Evolutionary conservation across 371 early-diverging fungal species (phyloP).

Genomic region (Mortierella sp.): DNA sequence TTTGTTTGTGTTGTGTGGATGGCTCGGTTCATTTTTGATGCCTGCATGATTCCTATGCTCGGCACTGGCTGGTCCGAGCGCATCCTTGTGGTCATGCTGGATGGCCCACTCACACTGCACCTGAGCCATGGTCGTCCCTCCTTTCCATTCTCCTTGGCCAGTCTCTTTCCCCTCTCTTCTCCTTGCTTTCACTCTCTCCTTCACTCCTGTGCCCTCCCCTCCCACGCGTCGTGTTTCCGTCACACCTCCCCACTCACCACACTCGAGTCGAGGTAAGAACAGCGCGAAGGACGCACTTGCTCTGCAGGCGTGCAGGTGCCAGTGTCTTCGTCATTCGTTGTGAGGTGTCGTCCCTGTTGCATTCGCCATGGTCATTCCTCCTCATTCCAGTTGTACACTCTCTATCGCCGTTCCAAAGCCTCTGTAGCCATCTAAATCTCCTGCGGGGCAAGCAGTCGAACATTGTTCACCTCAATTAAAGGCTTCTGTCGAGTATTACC

Average conservation of each 20-base stretch:
- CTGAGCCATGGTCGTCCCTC: not conserved
- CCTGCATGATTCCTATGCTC: no score
- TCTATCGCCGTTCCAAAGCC: no score
- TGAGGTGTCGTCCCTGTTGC: not conserved
- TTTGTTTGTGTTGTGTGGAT: not conserved
- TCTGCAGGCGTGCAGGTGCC: not conserved
- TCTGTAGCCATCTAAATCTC: not conserved
- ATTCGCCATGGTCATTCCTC: not conserved
- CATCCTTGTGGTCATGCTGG: no score
- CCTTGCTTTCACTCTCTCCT: not conserved
- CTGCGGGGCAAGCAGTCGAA: no score
- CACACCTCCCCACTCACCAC: not conserved
- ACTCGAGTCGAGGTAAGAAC: not conserved
- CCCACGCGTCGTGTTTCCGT: not conserved
- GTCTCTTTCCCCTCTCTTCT: not conserved
- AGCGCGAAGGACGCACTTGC: not conserved
- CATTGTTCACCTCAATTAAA: not conserved
- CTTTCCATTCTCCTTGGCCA: not conserved
- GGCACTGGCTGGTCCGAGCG: no score
- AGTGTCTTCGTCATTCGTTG: not conserved
- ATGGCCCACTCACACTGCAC: not conserved
- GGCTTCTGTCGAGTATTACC: not conserved
- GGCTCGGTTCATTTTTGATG: no score
- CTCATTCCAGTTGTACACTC: not conserved
- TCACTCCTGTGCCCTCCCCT: not conserved